These are phyloP conservation scores for Penicillium sp. DNA, from an alignment of 2,329 filamentous ascomycete genomes.

Conservation along the genomic window DNA sequence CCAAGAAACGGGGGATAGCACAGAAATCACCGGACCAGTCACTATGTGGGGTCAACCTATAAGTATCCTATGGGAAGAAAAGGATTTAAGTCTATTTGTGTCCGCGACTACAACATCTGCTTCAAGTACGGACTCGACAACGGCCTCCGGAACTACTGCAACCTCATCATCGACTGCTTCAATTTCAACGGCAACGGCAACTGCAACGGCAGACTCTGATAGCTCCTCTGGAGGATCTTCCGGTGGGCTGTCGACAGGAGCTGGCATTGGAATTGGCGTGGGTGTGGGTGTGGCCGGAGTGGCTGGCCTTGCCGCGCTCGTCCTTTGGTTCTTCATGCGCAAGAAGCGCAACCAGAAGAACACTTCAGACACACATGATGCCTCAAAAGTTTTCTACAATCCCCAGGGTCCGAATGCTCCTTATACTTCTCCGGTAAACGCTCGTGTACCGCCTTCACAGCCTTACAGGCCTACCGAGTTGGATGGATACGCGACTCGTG, in stretches of 20 bases:
- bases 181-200: not conserved
- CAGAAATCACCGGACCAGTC: not conserved
- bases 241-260: not conserved
- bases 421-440: not conserved
- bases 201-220: not conserved
- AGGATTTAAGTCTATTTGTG: not conserved
- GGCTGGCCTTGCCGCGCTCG: not conserved
- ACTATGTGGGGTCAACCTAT: not conserved
- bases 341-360: not conserved
- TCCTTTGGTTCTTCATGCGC: not conserved
- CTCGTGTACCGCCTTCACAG: not conserved
- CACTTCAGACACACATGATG: not conserved
- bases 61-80: not conserved
- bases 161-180: not conserved
- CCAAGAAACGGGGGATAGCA: not conserved
- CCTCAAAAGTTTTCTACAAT: not conserved
- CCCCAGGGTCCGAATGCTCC: too few species aligned
- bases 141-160: not conserved
- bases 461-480: not conserved
- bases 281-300: not conserved
- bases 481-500: not conserved
- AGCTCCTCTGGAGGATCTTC: not conserved
- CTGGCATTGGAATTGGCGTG: not conserved
- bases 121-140: not conserved
- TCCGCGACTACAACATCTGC: not conserved